Conservation (phyloP, 2,329 filamentous ascomycete species). For the Xylaria polymorpha region DNA sequence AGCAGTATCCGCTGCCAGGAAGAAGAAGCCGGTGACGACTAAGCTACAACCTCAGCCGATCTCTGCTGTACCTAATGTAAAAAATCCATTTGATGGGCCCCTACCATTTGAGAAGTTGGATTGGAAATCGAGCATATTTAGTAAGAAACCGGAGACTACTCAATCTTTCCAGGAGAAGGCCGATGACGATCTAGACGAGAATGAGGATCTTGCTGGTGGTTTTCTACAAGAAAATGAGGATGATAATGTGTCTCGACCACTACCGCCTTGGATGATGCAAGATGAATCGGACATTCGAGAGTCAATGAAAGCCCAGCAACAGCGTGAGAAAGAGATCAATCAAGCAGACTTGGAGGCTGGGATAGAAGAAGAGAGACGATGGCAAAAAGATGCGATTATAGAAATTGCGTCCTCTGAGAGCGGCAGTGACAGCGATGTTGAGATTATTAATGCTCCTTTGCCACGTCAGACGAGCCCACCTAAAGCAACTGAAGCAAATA, state of each 20-base stretch:
- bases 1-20: constrained; percentile 75
- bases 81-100: constrained; percentile 78
- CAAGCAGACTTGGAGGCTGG: constrained; percentile 71
- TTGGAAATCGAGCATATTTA: constrained; percentile 71
- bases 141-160: constrained; percentile 53
- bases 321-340: constrained; percentile 68
- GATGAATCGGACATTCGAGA: constrained; percentile 74
- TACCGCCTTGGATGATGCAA: constrained; percentile 79
- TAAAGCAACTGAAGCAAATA: constrained; percentile 29
- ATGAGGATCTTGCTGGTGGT: constrained; percentile 52
- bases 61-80: constrained; percentile 62
- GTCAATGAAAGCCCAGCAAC: constrained; percentile 68
- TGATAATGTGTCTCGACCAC: constrained; percentile 64
- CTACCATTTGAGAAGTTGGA: constrained; percentile 91
- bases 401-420: constrained; percentile 70
- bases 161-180: constrained; percentile 39
- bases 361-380: constrained; percentile 63
- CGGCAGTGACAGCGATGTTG: constrained; percentile 64
- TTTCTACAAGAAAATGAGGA: constrained; percentile 50
- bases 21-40: constrained; percentile 57
- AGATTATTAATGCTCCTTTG: constrained; percentile 65
- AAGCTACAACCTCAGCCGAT: constrained; percentile 44
- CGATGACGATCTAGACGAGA: constrained; percentile 24
- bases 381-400: constrained; percentile 64
- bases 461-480: constrained; percentile 48